Base-by-base conservation (phyloP, 306 rosid genomes). In the cucumber (Cucumis sativus) region DNA sequence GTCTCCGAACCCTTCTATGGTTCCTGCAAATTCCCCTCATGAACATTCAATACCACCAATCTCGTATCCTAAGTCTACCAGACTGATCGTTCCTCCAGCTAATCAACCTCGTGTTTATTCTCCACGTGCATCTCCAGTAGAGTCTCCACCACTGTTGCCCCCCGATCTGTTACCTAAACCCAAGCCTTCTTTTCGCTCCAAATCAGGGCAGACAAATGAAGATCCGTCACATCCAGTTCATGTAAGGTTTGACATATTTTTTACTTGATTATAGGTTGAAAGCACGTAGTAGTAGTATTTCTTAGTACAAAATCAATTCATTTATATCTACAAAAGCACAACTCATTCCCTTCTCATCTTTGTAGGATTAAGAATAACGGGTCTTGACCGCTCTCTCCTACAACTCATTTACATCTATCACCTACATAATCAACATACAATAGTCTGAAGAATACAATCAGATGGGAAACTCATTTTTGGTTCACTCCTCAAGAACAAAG, bases 1-100 rank as follows among this genome's bases (percentile, higher is more conserved):
- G 10, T 51, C 91, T 77, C 89, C 91, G 76, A 77, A 87, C 77
- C 91, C 91, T 33, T 88, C 91, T 76, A 20, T 55, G 73, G 79
- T n/a, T 64, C 39, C 79, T 30, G 76, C 52, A 70, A 80, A 80
- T 82, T 81, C 93, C 76, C 92, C 79, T 65, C 81, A 37, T 67
- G 72, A 82, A 74, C 75, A 39, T 33, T 13, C 60, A 64, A 61
- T 84, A 71, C 79, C 80, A 64, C 86, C 94, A 25, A 82, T 73
- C 77, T 54, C 83, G 51, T 79, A 86, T 5, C 90, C 90, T 65
- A 57, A 78, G 59, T 80, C 81, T 76, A 67, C 89, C 77, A 79
- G 78, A 78, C 83, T 87, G 33, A 61, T 81, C 20, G 70, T 58
- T 60, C 83, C 87, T 80, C 79, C 88, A 2, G 78, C 81, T 49